These are phyloP conservation scores for Hanseniaspora lachancei DNA, from an alignment of 805 yeast species.

Conservation along the genomic window DNA sequence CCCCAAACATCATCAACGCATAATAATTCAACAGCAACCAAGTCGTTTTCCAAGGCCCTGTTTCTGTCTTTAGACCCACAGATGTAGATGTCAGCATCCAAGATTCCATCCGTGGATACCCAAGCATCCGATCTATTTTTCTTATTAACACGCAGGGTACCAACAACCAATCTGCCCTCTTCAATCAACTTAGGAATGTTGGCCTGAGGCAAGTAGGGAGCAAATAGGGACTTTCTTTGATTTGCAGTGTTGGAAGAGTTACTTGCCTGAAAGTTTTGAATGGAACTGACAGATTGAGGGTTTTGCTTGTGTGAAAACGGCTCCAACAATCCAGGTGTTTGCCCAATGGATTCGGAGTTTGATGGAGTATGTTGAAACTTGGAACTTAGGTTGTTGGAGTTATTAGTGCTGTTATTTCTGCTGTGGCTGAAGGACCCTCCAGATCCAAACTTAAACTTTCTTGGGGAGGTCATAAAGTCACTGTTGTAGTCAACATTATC, in stretches of 20 bases:
- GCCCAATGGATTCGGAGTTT: conserved; percentile 27
- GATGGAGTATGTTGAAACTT: conserved; percentile 13
- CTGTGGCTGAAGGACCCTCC: conserved; percentile 38
- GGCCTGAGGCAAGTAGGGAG: conserved; percentile 91
- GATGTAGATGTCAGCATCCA: conserved; percentile 93
- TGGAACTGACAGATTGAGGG: conserved; percentile 53
- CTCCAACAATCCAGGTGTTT: conserved; percentile 21
- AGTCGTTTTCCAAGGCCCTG: conserved; percentile 91
- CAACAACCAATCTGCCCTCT: conserved; percentile 86
- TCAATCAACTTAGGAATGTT: conserved; percentile 76
- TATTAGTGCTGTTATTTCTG: conserved; percentile 38
- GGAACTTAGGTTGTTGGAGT: conserved; percentile 14
- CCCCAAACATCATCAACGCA: conserved; percentile 98
- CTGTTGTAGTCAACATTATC: conserved; percentile 3
- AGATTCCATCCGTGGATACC: conserved; percentile 89
- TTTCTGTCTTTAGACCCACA: conserved; percentile 98
- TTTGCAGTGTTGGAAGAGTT: conserved; percentile 29
- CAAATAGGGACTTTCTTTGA: conserved; percentile 69
- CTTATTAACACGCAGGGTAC: conserved; percentile 84
- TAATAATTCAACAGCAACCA: conserved; percentile 87
- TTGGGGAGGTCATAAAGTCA: conserved; percentile 11
- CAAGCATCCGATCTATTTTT: conserved; percentile 96
- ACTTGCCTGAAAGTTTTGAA: conserved; percentile 26
- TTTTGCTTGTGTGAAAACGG: conserved; percentile 55
- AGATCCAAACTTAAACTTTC: conserved; percentile 30